These are phyloP conservation scores for Mangifera indica DNA, from an alignment of 345 rosid genomes.

Conservation along the genomic window DNA sequence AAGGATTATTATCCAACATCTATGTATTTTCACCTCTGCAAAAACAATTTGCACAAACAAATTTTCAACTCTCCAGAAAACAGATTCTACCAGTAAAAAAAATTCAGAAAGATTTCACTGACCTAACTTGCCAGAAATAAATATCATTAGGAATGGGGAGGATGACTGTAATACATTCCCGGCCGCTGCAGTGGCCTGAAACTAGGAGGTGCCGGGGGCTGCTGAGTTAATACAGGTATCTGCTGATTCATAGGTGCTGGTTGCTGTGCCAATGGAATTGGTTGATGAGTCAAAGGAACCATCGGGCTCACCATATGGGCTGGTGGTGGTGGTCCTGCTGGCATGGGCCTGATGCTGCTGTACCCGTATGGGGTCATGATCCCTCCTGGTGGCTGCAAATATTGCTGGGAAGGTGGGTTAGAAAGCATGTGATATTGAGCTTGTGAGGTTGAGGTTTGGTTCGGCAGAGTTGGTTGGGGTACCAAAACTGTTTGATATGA, in stretches of 20 bases:
- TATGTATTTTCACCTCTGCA: slow-evolving; percentile 2
- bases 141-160: slow-evolving; percentile 53
- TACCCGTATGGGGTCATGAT: slow-evolving; percentile 54
- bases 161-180: slow-evolving; percentile 62
- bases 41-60: slow-evolving; percentile 16
- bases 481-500: slow-evolving; percentile 42
- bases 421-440: slow-evolving; percentile 62
- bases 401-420: slow-evolving; percentile 53
- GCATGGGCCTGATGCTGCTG: slow-evolving; percentile 57
- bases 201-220: slow-evolving; percentile 46
- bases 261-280: slow-evolving; percentile 33
- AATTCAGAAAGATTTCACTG: slow-evolving; percentile 17
- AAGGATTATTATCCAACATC: slow-evolving; percentile 8
- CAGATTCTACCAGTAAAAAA: slow-evolving; percentile 3
- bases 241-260: slow-evolving; percentile 29
- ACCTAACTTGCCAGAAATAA: slow-evolving; percentile 21
- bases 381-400: slow-evolving; percentile 53
- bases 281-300: slow-evolving; percentile 42
- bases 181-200: slow-evolving; percentile 73
- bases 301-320: slow-evolving; percentile 53
- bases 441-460: slow-evolving; percentile 51
- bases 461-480: slow-evolving; percentile 38
- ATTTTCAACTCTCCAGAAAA: slow-evolving; percentile 19
- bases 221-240: slow-evolving; percentile 33
- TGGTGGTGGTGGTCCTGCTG: slow-evolving; percentile 55